Evolutionary conservation across 495 filamentous ascomycete species (phyloP), one percentile per base, ranked within the genome.

Genomic region (Polyplosphaeria fusca): DNA sequence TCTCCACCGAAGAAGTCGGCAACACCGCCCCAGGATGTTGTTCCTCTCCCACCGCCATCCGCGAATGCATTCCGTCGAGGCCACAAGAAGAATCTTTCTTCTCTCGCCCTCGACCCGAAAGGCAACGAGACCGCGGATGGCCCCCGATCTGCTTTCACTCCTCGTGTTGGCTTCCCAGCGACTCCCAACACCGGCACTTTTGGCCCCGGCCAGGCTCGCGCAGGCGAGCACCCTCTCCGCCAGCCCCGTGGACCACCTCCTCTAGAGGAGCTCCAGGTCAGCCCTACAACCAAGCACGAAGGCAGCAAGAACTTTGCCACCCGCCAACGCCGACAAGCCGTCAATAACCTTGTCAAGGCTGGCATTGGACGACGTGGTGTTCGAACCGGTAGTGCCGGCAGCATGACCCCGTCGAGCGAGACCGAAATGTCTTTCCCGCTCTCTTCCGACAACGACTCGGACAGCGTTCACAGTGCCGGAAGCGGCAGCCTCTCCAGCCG

Each of bases 261-360:
- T 1, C 77, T 97, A 40, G 94, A 99, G 61, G 92, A 99, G 71
- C 83, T 99, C 52, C 79, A 85, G 56, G 82, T 85, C 23, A 91
- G 90, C 72, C 93, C 93, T 4, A 99, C 93, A 3, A 85, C 89
- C 41, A 95, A 91, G 73, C 85, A 93, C 60, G 92, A 96, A 66
- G 93, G 94, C 30, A 96, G 92, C 82, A 95, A 96, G 80, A 99
- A 99, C 74, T 99, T 99, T 72, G 86, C 88, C 18, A 86, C 89
- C 27, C 92, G 92, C 59, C 91, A 93, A 65, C 91, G 93, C 44
- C 91, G 92, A 58, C 87, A 86, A 63, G 94, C 94, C 14, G 83
- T 98, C 40, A 85, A 87, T 74, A 95, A 88, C 65, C 79, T 98
- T 43, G 87, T 96, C 45, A 88, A 89, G 60, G 91, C 91, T 52